Base-by-base conservation (phyloP, 2,329 filamentous ascomycete species). In the Talaromyces pinophilus region DNA sequence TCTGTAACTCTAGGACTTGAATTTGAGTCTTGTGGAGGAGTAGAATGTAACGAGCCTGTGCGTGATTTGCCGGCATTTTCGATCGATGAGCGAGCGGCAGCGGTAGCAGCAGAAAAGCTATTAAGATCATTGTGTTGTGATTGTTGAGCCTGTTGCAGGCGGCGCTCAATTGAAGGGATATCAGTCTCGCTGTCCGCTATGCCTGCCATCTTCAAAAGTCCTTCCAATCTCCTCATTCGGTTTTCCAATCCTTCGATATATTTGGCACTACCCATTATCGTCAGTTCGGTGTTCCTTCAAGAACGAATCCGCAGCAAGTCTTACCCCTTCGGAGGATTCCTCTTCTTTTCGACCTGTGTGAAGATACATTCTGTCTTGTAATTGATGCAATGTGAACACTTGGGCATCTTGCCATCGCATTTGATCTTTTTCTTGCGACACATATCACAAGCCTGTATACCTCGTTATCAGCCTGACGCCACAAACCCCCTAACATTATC, bases 311-410 rank as follows among this genome's bases (percentile, higher is more conserved):
- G 48, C 46, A 11, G 22, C 25, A 15, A 33, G 68, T 78, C 86
- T 71, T 85, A 96, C 93, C 95, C 94, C 84, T 98, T 99, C 0
- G 94, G 95, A 63, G 95, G 94, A 78, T 91, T 95, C 67, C 95
- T 87, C 85, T 99, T 99, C 88, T 99, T 99, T 82, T 99, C 95
- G 44, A 98, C 93, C 77, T 97, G 93, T 0, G 95, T 98, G 76
- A 98, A 98, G 72, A 97, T 87, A 78, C 94, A 99, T 73, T 97
- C 93, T 5, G 93, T 97, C 84, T 97, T 97, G 84, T 97, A 97
- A 79, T 97, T 98, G 78, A 91, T 90, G 79, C 94, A 99, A 80
- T 98, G 95, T 7, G 92, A 93, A 80, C 95, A 99, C 68, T 93
- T 89, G 44, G 95, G 94, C 80, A 96, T 88, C 81, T 96, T 97